These are phyloP conservation scores for Oryza meyeriana DNA, from an alignment of 176 grass and related monocot species.

Conservation along the genomic window DNA sequence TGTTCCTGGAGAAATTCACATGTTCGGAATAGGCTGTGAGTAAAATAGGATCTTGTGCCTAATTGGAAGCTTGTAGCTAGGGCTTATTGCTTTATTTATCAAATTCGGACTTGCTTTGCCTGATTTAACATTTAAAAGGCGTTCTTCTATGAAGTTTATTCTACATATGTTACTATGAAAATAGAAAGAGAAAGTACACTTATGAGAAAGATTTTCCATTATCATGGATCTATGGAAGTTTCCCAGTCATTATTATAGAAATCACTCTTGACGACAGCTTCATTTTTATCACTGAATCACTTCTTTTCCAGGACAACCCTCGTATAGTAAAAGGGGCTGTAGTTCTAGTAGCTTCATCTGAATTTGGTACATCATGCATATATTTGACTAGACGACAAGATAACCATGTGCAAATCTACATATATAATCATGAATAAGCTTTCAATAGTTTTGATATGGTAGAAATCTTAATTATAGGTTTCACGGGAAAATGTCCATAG, in stretches of 20 bases:
- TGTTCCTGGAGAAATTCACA: background rate
- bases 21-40: background rate
- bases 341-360: background rate
- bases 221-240: background rate
- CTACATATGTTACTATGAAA: background rate
- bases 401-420: background rate
- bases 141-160: background rate
- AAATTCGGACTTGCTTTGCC: background rate
- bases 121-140: background rate
- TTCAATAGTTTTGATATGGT: background rate
- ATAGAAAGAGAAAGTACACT: background rate
- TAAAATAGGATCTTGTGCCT: background rate
- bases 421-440: background rate
- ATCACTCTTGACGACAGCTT: background rate
- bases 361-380: background rate
- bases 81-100: background rate
- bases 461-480: constrained; percentile 1
- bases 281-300: background rate
- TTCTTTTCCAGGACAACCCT: background rate
- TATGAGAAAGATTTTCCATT: background rate
- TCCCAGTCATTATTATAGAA: background rate
- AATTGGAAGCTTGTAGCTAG: background rate
- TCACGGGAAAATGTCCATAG: background rate
- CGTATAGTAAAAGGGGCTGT: background rate
- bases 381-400: background rate